phyloP scores from a whole-genome alignment of 495 filamentous ascomycete genomes.

The Penicillium samsonianum region DNA sequence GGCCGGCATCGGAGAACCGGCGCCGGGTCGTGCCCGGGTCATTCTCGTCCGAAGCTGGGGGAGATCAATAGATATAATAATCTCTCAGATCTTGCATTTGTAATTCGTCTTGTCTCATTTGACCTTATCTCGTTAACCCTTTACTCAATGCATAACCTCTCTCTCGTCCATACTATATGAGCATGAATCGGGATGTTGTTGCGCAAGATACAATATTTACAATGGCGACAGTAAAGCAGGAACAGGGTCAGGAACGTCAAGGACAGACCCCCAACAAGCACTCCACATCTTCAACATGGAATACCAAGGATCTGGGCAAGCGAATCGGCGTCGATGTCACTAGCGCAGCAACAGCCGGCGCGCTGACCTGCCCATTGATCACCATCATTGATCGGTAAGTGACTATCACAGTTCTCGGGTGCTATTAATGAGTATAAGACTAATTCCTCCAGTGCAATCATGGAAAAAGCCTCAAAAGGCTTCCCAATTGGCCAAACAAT shows the following conservation, averaged over 20 bases:
- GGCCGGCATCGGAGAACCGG: constrained; percentile 41
- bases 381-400: constrained; percentile 86
- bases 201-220: constrained; percentile 32
- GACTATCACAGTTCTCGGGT: constrained; percentile 1
- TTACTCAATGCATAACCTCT: neutral
- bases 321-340: constrained; percentile 71
- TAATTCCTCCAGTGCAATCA: constrained; percentile 68
- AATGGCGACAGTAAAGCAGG: constrained; percentile 28
- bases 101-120: constrained; percentile 26
- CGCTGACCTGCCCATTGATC: constrained; percentile 82
- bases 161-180: constrained; percentile 13
- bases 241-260: neutral
- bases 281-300: constrained; percentile 57
- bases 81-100: constrained; percentile 13
- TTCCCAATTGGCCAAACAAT: constrained; percentile 69
- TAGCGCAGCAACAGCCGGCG: constrained; percentile 76
- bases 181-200: constrained; percentile 39
- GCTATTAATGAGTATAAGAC: neutral
- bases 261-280: constrained; percentile 21
- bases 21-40: constrained; percentile 25
- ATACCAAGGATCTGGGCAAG: constrained; percentile 68
- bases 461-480: constrained; percentile 90
- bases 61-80: constrained; percentile 5
- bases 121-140: constrained; percentile 6
- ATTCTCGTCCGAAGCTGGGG: constrained; percentile 34